Evolutionary conservation across 148 eudicot species (phyloP).

Genomic region (Silene uniflora): DNA sequence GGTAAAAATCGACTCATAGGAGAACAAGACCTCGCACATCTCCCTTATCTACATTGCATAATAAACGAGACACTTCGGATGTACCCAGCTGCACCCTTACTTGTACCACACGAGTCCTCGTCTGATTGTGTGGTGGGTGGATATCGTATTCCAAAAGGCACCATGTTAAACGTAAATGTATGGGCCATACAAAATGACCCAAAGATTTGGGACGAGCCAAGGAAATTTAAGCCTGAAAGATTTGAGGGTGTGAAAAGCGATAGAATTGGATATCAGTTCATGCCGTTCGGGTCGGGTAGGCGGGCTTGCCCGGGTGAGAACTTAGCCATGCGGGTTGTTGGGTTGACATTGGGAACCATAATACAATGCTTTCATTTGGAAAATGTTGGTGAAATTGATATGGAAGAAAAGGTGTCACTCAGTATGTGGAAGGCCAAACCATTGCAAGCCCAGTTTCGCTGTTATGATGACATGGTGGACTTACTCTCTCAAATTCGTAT

Average conservation of each 20-base stretch:
- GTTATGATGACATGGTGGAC: background rate
- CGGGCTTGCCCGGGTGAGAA: too few relatives aligned
- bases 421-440: conserved; percentile 19
- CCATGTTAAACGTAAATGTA: conserved; percentile 14
- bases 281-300: conserved; percentile 19
- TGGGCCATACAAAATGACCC: conserved; percentile 19
- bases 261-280: conserved; percentile 2
- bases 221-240: conserved; percentile 17
- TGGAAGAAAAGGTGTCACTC: conserved; percentile 8
- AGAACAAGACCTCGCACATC: conserved; percentile 8
- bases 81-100: conserved; percentile 7
- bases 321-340: conserved; percentile 9
- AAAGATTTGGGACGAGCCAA: conserved; percentile 15
- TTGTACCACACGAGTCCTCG: conserved; percentile 8
- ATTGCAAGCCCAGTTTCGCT: conserved; percentile 12
- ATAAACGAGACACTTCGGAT: conserved; percentile 22
- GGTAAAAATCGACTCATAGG: conserved; percentile 11
- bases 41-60: conserved; percentile 21
- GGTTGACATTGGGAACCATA: conserved; percentile 4
- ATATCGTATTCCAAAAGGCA: background rate
- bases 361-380: conserved; percentile 18
- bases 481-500: background rate
- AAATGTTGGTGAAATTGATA: conserved; percentile 4
- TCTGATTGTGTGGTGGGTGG: conserved; percentile 19
- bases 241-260: conserved; percentile 8